These are phyloP conservation scores for Alternaria arbusti DNA, from an alignment of 2,329 filamentous ascomycete species.

Conservation along the genomic window DNA sequence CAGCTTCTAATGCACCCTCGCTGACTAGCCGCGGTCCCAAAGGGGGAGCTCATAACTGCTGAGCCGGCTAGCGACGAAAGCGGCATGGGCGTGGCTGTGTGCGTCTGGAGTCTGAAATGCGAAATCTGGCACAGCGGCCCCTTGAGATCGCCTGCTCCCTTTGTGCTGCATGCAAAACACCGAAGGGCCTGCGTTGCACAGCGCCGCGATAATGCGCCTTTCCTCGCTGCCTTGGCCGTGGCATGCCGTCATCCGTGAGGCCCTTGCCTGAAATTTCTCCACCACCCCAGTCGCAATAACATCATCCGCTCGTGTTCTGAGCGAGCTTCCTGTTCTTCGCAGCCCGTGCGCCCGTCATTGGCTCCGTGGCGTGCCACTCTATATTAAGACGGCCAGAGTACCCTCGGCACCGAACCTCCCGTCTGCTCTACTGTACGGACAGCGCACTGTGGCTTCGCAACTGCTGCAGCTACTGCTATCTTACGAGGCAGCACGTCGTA, in stretches of 20 bases:
- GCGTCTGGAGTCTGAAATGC: slow-evolving; percentile 2
- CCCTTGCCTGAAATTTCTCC: not conserved
- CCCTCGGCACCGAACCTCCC: slow-evolving; percentile 25
- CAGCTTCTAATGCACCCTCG: slow-evolving; percentile 11
- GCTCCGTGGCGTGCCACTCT: slow-evolving; percentile 26
- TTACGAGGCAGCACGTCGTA: not conserved
- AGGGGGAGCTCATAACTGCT: slow-evolving; percentile 13
- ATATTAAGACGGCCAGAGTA: slow-evolving; percentile 30
- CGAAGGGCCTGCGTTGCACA: not conserved
- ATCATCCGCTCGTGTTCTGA: slow-evolving; percentile 13
- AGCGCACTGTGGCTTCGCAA: slow-evolving; percentile 6
- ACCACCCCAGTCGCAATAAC: slow-evolving; percentile 14
- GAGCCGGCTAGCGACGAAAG: slow-evolving; percentile 12
- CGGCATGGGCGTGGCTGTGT: slow-evolving; percentile 19
- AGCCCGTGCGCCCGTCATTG: slow-evolving; percentile 26
- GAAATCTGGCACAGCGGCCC: not conserved
- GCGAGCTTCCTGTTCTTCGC: slow-evolving; percentile 12
- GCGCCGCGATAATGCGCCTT: not conserved
- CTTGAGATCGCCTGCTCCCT: not conserved
- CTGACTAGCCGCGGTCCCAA: slow-evolving; percentile 16
- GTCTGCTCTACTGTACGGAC: slow-evolving; percentile 7
- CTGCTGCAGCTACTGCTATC: not conserved
- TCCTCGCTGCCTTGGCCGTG: not conserved
- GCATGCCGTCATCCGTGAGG: not conserved
- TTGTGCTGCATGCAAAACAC: not conserved